phyloP scores from a whole-genome alignment of 2,329 filamentous ascomycete genomes.

The Penicillium freii region DNA sequence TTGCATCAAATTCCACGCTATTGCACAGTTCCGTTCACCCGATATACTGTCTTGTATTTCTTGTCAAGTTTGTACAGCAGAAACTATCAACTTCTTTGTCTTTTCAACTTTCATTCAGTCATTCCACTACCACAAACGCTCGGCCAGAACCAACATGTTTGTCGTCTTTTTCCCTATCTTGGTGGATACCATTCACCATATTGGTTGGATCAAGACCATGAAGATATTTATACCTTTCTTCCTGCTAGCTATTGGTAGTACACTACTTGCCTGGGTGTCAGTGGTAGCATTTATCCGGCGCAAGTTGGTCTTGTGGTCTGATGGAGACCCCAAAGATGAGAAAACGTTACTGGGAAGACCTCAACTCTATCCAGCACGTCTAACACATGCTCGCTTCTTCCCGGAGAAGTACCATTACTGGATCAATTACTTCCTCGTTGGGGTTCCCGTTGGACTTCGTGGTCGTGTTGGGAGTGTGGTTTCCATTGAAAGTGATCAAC shows the following conservation, averaged over 20 bases:
- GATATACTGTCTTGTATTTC: too few relatives aligned
- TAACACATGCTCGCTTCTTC: background rate
- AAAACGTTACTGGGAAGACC: background rate
- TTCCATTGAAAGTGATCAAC: background rate
- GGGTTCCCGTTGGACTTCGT: background rate
- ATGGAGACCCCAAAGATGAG: background rate
- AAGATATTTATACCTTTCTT: background rate
- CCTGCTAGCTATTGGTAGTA: background rate
- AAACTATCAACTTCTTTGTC: too few relatives aligned
- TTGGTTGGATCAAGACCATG: background rate
- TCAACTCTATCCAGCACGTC: background rate
- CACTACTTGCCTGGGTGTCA: background rate
- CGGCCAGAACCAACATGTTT: too few relatives aligned
- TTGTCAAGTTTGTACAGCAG: too few relatives aligned
- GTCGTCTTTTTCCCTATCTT: too few relatives aligned
- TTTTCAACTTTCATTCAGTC: too few relatives aligned
- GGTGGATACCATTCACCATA: background rate
- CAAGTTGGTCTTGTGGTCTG: background rate
- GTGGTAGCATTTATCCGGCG: background rate
- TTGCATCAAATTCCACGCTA: background rate
- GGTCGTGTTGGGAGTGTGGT: background rate
- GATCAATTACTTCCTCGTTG: background rate
- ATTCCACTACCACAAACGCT: too few relatives aligned
- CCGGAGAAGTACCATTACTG: background rate
- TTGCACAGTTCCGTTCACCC: too few relatives aligned